Evolutionary conservation across 192 early-diverging fungal species (phyloP).

Genomic region (Tieghemiomyces parasiticus): DNA sequence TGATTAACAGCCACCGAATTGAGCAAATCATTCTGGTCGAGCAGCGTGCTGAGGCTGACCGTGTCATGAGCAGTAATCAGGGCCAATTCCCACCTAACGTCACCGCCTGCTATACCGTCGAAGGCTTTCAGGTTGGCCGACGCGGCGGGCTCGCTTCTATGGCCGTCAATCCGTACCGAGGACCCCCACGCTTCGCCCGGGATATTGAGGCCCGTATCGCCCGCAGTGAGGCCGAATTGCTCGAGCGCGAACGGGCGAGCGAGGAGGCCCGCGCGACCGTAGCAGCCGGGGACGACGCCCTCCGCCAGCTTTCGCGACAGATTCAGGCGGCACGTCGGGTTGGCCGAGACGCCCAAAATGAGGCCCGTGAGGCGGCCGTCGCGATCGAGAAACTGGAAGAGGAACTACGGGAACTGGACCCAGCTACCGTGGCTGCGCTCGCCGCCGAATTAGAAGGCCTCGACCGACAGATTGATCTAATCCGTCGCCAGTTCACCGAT

Average conservation of each 20-base stretch:
- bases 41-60: constrained; percentile 32
- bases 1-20: constrained; percentile 49
- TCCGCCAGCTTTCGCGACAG: constrained; percentile 22
- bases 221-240: constrained; percentile 18
- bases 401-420: constrained; percentile 39
- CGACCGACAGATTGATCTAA: constrained; percentile 33
- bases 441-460: constrained; percentile 34
- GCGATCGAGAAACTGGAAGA: constrained; percentile 32
- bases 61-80: constrained; percentile 27
- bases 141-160: constrained; percentile 19
- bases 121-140: constrained; percentile 44
- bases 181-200: constrained; percentile 31
- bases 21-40: constrained; percentile 55
- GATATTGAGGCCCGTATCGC: constrained; percentile 29
- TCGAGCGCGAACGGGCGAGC: constrained; percentile 9
- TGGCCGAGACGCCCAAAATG: constrained; percentile 23
- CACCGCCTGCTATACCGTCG: constrained; percentile 35
- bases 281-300: constrained; percentile 17
- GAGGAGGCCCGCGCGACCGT: constrained; percentile 14
- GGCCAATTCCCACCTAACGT: constrained; percentile 47
- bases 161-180: constrained; percentile 18
- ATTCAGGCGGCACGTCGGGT: constrained; percentile 15
- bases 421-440: constrained; percentile 40
- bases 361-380: constrained; percentile 18
- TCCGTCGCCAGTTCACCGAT: constrained; percentile 41